Conservation (phyloP, 2,329 filamentous ascomycete genomes). For the Xylariaceae sp. region DNA sequence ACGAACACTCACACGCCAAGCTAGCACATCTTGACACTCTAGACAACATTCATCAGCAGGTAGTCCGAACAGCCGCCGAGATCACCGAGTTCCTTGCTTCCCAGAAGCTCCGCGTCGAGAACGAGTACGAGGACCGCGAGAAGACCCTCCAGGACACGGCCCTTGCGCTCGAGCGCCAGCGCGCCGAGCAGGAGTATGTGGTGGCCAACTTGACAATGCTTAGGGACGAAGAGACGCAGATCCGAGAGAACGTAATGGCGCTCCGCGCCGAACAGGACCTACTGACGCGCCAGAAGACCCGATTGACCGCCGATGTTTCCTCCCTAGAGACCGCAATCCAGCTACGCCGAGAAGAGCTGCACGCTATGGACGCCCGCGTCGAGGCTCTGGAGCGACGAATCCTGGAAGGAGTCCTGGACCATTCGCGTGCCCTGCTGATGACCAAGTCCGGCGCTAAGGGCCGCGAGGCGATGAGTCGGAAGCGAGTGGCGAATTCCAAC, state of each 20-base stretch:
- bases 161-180: conserved; percentile 68
- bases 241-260: conserved; percentile 51
- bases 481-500: conserved; percentile 42
- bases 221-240: conserved; percentile 47
- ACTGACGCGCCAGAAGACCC: conserved; percentile 70
- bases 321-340: conserved; percentile 85
- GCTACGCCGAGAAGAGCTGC: conserved; percentile 84
- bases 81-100: conserved; percentile 74
- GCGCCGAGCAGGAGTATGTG: conserved; percentile 55
- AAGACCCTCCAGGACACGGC: conserved; percentile 74
- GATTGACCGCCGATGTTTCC: conserved; percentile 78
- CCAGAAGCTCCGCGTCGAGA: conserved; percentile 68
- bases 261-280: conserved; percentile 68
- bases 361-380: conserved; percentile 83
- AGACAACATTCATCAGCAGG: conserved; percentile 82
- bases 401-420: conserved; percentile 91
- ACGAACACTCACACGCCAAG: conserved; percentile 63
- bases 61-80: conserved; percentile 76
- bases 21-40: conserved; percentile 70
- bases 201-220: conserved; percentile 50
- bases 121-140: conserved; percentile 74
- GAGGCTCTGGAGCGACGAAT: conserved; percentile 88
- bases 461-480: conserved; percentile 54
- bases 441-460: conserved; percentile 51
- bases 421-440: conserved; percentile 86